Base-by-base conservation (phyloP, 176 grass and related monocot genomes). In the Rhynchospora breviuscula region DNA sequence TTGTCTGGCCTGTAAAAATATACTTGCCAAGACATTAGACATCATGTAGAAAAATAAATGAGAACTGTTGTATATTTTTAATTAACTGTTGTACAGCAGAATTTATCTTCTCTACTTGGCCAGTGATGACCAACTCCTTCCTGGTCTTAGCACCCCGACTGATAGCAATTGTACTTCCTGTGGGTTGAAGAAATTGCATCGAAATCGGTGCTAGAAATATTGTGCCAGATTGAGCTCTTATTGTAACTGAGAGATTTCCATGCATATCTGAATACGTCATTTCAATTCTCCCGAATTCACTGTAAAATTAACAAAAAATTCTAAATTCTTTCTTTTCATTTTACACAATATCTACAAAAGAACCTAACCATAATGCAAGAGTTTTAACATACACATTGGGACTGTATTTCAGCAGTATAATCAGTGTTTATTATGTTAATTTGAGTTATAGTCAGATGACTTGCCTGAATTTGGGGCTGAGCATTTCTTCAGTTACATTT, bases 181-280 rank as follows among this genome's bases (percentile, higher is more conserved):
- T 76, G 44, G 82, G 57, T 25, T 89, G 86, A 14, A 82, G 88
- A 84, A 92, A 61, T 77, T 97, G 87, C 87, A 92, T 89, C 58
- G 84, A 80, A 56, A 89, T 80, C 23, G 91, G 89, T 86, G 91
- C 87, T 85, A 97, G 85, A 80, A 59, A 91, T 26, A 94, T 73
- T 44, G 52, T 94, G 31, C 94, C 94, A 25, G 26, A 92, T 64
- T 86, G 67, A 68, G 91, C 88, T 79, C 66, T 89, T 77, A 92
- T 82, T 70, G 68, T 91, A 79, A 97, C 91, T 31, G 94, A 97
- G 67, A 97, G 85, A 72, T 94, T 97, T 89, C 90, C 89, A 58
- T 70, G 49, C 44, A 19, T 51, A 76, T 97, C 88, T 14, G 94
- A 92, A 85, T 97, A 90, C n/a, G 65, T 65, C 51, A 94, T 86